Percentiles rank a stretch among this genome's conserved stretches.
These are phyloP conservation scores for Scedosporium apiospermum DNA, from an alignment of 2,329 filamentous ascomycete species.

Conservation along the genomic window DNA sequence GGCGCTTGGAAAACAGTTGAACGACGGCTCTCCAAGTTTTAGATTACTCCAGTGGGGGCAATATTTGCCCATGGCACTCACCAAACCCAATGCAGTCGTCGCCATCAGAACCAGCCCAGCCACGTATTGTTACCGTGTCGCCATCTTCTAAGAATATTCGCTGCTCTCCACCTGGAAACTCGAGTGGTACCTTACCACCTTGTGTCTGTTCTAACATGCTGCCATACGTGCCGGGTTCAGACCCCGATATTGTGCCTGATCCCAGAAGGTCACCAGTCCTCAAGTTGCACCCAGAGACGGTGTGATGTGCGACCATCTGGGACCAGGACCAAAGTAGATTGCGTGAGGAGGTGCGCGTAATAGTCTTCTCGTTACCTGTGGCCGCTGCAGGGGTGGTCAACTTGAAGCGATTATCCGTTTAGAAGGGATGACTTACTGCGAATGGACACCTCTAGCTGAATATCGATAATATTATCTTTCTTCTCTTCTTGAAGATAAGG, in stretches of 20 bases:
- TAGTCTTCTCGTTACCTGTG: constrained; percentile 8
- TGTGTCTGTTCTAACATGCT: constrained; percentile 64
- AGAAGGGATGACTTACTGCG: no score
- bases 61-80: no score
- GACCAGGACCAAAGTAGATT: constrained; percentile 68
- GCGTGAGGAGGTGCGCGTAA: constrained; percentile 24
- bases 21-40: no score
- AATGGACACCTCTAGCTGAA: constrained; percentile 17
- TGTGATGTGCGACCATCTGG: constrained; percentile 78
- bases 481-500: constrained; percentile 46
- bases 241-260: constrained; percentile 66
- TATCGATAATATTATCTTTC: constrained; percentile 24
- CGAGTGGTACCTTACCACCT: constrained; percentile 46
- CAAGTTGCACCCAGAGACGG: constrained; percentile 67
- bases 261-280: constrained; percentile 66
- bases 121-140: no score
- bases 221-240: constrained; percentile 53
- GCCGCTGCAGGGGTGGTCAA: constrained; percentile 19
- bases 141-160: no score
- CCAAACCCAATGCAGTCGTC: no score
- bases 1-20: no score
- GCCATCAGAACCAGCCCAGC: no score
- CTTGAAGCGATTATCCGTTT: constrained; percentile 16
- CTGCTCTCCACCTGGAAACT: no score
- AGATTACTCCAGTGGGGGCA: no score